These are phyloP conservation scores for Paraphoma sp. DNA, from an alignment of 2,329 filamentous ascomycete species.

Conservation along the genomic window DNA sequence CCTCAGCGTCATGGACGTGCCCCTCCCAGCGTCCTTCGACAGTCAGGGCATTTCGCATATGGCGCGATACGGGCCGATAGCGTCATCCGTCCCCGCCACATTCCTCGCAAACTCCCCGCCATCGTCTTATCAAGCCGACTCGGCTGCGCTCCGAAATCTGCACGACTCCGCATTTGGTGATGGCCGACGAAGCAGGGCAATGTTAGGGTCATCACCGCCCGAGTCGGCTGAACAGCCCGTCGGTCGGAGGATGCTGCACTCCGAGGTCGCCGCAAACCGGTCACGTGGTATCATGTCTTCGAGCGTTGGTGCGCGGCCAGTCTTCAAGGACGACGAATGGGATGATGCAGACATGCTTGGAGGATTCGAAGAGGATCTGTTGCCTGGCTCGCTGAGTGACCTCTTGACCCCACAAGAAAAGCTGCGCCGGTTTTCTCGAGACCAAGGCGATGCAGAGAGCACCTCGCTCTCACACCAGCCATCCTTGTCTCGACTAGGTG, in stretches of 20 bases:
- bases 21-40: constrained; percentile 92
- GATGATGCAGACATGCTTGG: constrained; percentile 60
- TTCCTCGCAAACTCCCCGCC: constrained; percentile 88
- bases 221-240: constrained; percentile 70
- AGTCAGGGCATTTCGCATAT: constrained; percentile 94
- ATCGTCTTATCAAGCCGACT: constrained; percentile 66
- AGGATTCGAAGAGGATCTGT: constrained; percentile 85
- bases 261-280: constrained; percentile 64
- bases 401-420: constrained; percentile 68
- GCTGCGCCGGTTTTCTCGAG: constrained; percentile 65
- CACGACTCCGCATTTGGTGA: constrained; percentile 72
- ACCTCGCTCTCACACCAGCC: constrained; percentile 52
- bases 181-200: constrained; percentile 67
- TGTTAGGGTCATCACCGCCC: constrained; percentile 61
- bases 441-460: constrained; percentile 62
- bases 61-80: constrained; percentile 86
- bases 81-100: constrained; percentile 89
- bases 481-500: constrained; percentile 59
- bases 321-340: constrained; percentile 62
- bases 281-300: constrained; percentile 66
- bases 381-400: constrained; percentile 74
- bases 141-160: constrained; percentile 66
- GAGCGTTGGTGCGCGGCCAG: constrained; percentile 60
- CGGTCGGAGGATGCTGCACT: constrained; percentile 66
- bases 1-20: constrained; percentile 92